Conservation (phyloP, 2,329 filamentous ascomycete genomes). For the Aureobasidium namibiae region DNA sequence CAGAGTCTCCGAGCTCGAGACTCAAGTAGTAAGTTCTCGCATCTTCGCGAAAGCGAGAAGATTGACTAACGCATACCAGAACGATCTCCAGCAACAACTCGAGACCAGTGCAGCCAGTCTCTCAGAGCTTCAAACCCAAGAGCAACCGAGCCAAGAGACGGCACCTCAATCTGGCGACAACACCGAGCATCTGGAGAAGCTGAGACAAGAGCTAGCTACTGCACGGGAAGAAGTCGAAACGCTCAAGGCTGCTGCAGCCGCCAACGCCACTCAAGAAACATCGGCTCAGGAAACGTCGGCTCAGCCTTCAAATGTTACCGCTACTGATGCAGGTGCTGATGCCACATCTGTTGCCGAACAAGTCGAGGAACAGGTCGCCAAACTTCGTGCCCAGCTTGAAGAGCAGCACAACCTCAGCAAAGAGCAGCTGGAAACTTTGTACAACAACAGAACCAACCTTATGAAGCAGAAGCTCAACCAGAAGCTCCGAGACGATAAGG, state of each 20-base stretch:
- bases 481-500: slow-evolving; percentile 49
- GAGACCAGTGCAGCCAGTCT: slow-evolving; percentile 15
- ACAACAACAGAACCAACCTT: slow-evolving; percentile 53
- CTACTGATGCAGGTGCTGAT: slow-evolving; percentile 9
- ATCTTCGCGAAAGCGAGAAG: not conserved
- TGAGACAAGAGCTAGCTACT: slow-evolving; percentile 34
- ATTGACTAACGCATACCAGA: not conserved
- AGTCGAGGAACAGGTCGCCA: slow-evolving; percentile 35
- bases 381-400: slow-evolving; percentile 30
- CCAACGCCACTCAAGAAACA: slow-evolving; percentile 1
- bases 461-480: slow-evolving; percentile 62
- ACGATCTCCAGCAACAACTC: slow-evolving; percentile 13
- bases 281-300: too few relatives aligned
- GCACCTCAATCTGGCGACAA: slow-evolving; percentile 13
- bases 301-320: slow-evolving; percentile 19
- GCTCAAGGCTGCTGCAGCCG: slow-evolving; percentile 31
- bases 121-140: slow-evolving; percentile 28
- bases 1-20: slow-evolving; percentile 56
- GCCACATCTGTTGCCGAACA: slow-evolving; percentile 39
- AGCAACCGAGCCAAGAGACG: slow-evolving; percentile 27
- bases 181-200: slow-evolving; percentile 26
- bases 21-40: slow-evolving; percentile 37
- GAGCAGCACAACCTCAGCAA: slow-evolving; percentile 28
- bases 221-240: slow-evolving; percentile 39
- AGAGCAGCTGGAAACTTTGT: slow-evolving; percentile 40